Conservation (phyloP, 345 rosid species). For the Acer campestre region DNA sequence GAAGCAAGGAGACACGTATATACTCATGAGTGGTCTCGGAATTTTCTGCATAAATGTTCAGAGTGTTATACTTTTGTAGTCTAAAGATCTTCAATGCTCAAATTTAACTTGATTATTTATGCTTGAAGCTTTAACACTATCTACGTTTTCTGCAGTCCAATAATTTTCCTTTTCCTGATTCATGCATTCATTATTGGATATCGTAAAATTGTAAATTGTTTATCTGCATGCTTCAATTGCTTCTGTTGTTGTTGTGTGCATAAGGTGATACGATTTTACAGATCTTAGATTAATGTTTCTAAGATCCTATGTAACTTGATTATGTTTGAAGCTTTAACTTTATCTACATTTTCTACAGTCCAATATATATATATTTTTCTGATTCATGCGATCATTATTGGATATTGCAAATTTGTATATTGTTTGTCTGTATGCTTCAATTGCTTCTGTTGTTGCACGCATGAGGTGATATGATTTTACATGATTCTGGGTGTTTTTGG, state of each 20-base stretch:
- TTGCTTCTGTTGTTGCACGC: too few species aligned
- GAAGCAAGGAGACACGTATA: constrained; percentile 60
- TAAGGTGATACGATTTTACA: not conserved
- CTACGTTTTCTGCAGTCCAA: not conserved
- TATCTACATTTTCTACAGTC: too few species aligned
- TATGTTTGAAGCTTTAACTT: too few species aligned
- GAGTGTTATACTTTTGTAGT: not conserved
- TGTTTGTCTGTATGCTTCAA: too few species aligned
- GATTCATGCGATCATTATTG: too few species aligned
- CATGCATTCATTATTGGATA: not conserved
- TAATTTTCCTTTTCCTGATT: not conserved
- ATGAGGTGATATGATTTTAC: too few species aligned
- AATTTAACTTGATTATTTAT: constrained; percentile 7
- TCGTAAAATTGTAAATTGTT: not conserved
- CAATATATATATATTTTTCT: too few species aligned
- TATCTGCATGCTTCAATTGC: not conserved
- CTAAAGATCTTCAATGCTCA: not conserved
- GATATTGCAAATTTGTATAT: too few species aligned
- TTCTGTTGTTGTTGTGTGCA: not conserved
- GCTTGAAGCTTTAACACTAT: constrained; percentile 1
- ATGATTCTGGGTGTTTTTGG: too few species aligned
- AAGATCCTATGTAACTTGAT: too few species aligned
- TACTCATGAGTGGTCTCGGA: not conserved
- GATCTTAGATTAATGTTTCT: too few species aligned
- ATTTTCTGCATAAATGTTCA: not conserved